Percentiles rank a stretch among this genome's conserved stretches.
Conservation (phyloP, 2,329 filamentous ascomycete genomes). For the Pezicula rhizophila region DNA sequence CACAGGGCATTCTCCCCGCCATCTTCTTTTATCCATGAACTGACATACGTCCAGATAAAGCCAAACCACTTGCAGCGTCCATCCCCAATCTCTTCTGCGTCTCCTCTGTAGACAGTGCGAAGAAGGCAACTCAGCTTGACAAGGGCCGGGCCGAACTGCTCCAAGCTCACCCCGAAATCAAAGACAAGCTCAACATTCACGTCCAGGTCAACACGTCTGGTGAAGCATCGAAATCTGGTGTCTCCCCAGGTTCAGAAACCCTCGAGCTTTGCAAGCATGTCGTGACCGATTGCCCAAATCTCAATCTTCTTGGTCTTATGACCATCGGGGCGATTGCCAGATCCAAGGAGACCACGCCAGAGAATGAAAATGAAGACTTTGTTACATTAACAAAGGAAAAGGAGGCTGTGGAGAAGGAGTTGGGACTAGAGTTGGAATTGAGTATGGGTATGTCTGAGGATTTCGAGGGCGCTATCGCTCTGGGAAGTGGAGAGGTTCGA, state of each 20-base stretch:
- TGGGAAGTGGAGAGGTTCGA: slow-evolving; percentile 85
- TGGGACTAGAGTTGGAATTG: slow-evolving; percentile 65
- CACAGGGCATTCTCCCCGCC: no score
- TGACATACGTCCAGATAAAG: slow-evolving; percentile 61
- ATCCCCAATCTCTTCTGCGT: slow-evolving; percentile 89
- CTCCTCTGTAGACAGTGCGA: slow-evolving; percentile 79
- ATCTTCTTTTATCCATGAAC: background rate
- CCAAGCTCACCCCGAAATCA: slow-evolving; percentile 25
- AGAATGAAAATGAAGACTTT: slow-evolving; percentile 92
- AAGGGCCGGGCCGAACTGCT: slow-evolving; percentile 62
- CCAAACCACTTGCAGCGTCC: slow-evolving; percentile 72
- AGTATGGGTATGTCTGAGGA: slow-evolving; percentile 99
- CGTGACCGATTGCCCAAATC: slow-evolving; percentile 60
- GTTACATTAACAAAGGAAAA: slow-evolving; percentile 59
- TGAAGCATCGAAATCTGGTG: slow-evolving; percentile 79
- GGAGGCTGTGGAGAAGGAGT: slow-evolving; percentile 59
- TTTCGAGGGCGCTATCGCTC: slow-evolving; percentile 77
- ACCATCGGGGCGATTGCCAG: slow-evolving; percentile 93
- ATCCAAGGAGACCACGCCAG: slow-evolving; percentile 65
- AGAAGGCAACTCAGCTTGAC: slow-evolving; percentile 81
- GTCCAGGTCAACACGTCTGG: slow-evolving; percentile 95
- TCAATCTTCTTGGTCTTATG: slow-evolving; percentile 81
- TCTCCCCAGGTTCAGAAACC: slow-evolving; percentile 58
- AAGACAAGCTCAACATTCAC: slow-evolving; percentile 50
- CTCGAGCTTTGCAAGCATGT: slow-evolving; percentile 65